phyloP scores from a whole-genome alignment of 768 basidiomycete species.

The Leccinum longicurvipes region DNA sequence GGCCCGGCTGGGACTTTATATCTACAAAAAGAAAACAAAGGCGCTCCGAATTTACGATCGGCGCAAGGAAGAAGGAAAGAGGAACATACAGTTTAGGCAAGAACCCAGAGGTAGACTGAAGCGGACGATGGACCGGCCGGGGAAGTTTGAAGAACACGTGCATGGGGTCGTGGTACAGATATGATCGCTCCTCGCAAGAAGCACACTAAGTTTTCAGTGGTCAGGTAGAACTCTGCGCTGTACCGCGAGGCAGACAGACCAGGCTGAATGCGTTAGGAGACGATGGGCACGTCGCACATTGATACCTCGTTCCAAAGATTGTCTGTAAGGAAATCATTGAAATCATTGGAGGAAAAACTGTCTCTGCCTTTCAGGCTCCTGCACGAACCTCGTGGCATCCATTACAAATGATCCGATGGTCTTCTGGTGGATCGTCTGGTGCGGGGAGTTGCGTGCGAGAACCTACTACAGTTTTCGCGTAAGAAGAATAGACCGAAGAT shows the following conservation, averaged over 20 bases:
- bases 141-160: conserved; percentile 89
- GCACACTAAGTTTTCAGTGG: conserved; percentile 53
- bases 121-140: conserved; percentile 65
- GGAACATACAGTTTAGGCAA: conserved; percentile 61
- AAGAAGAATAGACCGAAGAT: conserved; percentile 57
- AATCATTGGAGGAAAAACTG: not conserved
- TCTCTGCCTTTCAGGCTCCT: not conserved
- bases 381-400: conserved; percentile 54
- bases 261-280: conserved; percentile 66
- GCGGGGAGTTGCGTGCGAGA: conserved; percentile 35
- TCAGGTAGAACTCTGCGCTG: not conserved
- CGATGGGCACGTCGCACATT: conserved; percentile 89
- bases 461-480: conserved; percentile 68
- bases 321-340: conserved; percentile 36
- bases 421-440: conserved; percentile 33
- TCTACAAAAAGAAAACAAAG: conserved; percentile 34
- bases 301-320: conserved; percentile 79
- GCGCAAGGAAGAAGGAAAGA: conserved; percentile 1
- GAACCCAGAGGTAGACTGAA: conserved; percentile 54
- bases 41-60: conserved; percentile 5
- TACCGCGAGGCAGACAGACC: conserved; percentile 37
- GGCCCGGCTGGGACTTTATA: conserved; percentile 66
- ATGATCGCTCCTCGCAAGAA: conserved; percentile 75
- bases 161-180: conserved; percentile 74
- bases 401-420: conserved; percentile 62